Percentiles rank a stretch among this genome's conserved stretches.
Evolutionary conservation across 1,284 basidiomycete species (phyloP).

Genomic region (Xanthoconium separans): DNA sequence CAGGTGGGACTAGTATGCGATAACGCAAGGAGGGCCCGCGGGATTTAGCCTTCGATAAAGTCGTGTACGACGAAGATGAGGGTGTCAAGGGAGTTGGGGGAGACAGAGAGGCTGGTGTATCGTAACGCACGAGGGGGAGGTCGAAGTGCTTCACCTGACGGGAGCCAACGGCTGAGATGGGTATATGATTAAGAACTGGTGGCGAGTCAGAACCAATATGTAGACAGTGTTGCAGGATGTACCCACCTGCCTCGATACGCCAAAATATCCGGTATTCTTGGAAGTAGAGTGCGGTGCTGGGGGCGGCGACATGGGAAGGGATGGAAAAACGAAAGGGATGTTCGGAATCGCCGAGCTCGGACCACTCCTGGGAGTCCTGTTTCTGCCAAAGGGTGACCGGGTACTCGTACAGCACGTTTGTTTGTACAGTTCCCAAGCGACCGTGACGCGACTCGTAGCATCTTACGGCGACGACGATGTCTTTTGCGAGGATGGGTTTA

Average conservation of each 20-base stretch:
- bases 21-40: conserved; percentile 51
- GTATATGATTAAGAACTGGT: conserved; percentile 63
- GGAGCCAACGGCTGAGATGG: conserved; percentile 62
- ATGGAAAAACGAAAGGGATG: conserved; percentile 69
- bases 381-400: conserved; percentile 67
- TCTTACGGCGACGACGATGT: conserved; percentile 64
- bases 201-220: conserved; percentile 16
- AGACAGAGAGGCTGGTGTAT: conserved; percentile 42
- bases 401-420: conserved; percentile 67
- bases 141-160: conserved; percentile 68
- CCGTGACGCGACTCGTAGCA: conserved; percentile 76
- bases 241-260: conserved; percentile 78
- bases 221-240: conserved; percentile 9
- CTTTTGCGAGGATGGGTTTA: conserved; percentile 60
- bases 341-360: conserved; percentile 61
- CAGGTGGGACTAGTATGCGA: conserved; percentile 42
- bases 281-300: conserved; percentile 63
- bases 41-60: conserved; percentile 43
- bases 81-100: conserved; percentile 33
- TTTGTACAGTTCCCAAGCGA: conserved; percentile 53
- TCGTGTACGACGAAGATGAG: conserved; percentile 35
- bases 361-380: conserved; percentile 53
- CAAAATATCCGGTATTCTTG: conserved; percentile 78
- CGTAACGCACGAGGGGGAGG: conserved; percentile 64
- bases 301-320: conserved; percentile 61